Conservation (phyloP, 345 rosid genomes). For the Corymbia maculata region DNA sequence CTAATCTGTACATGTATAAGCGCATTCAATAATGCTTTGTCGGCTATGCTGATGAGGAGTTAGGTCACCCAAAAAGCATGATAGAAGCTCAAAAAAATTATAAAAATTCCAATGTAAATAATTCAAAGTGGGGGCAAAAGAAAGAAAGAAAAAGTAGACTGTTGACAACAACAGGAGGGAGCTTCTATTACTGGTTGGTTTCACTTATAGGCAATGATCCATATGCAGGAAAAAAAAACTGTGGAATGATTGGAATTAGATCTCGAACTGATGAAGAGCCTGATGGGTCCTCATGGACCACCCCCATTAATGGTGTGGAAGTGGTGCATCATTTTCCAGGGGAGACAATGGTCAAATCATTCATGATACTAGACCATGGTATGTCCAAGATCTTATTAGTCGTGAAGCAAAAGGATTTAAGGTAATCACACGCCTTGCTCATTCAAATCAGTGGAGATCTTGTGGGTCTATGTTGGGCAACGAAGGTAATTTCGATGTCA, state of each 20-base stretch:
- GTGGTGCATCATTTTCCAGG: background rate
- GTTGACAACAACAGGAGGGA: background rate
- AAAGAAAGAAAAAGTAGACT: background rate
- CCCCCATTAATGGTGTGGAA: background rate
- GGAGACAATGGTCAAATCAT: background rate
- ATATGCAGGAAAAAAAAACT: background rate
- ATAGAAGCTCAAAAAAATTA: constrained; percentile 4
- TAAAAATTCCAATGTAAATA: background rate
- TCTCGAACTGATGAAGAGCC: background rate
- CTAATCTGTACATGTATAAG: constrained; percentile 12
- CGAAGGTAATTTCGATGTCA: background rate
- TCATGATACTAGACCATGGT: background rate
- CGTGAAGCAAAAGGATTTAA: background rate
- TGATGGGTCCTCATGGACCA: background rate
- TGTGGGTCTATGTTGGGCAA: background rate
- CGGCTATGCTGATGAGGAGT: constrained; percentile 44
- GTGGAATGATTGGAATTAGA: background rate
- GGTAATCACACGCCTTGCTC: background rate
- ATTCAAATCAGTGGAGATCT: background rate
- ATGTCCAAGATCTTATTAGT: background rate
- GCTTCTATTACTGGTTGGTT: background rate
- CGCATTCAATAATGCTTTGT: constrained; percentile 73
- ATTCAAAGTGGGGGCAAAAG: background rate
- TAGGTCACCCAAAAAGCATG: constrained; percentile 50
- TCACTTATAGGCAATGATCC: background rate